Evolutionary conservation across 352 stramenopile genomes (phyloP), one percentile per base, ranked within the genome.

Genomic region (Labyrinthula sp.): DNA sequence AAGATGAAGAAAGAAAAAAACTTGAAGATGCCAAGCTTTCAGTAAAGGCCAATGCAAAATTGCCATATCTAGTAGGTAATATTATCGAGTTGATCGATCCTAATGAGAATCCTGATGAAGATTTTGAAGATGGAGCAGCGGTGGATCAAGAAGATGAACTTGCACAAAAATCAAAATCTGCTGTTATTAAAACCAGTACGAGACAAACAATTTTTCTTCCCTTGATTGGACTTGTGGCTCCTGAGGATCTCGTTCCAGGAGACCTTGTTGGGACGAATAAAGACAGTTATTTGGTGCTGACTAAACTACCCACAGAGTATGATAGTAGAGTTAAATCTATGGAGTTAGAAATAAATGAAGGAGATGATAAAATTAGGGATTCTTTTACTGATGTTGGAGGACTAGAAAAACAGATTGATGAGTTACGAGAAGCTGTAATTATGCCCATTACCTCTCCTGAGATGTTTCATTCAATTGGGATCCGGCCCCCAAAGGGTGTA

Each of bases 231-330:
- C 77, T 97, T 14, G 77, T 99, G 10, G 36, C 46, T 10, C 72
- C 81, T 15, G 63, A 89, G 3, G 74, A 89, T 49, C 66, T 99
- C 17, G 80, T 80, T 47, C 88, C 89, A 0, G 90, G 86, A 39
- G 89, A 99, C 56, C 62, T 99, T 6, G 83, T 99, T 1, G 89
- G 88, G 27, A 93, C 85, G 9, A 98, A 98, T 67, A 98, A 98
- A 65, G 89, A 98, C 64, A 93, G 75, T 18, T 97, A 97, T 54
- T 67, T 98, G 10, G 93, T 97, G 54, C 54, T 97, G 18, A 86
- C 97, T 66, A 95, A 95, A 68, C 68, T 97, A 2, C 89, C 89
- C 0, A 79, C 79, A 14, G 89, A 97, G 69, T 96, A 95, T 63
- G 89, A 97, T 63, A 92, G 77, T 30, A 67, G 89, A 25, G 86